Percentiles rank a stretch among this genome's conserved stretches.
These are phyloP conservation scores for Iberis pinnata DNA, from an alignment of 345 rosid species.

Conservation along the genomic window DNA sequence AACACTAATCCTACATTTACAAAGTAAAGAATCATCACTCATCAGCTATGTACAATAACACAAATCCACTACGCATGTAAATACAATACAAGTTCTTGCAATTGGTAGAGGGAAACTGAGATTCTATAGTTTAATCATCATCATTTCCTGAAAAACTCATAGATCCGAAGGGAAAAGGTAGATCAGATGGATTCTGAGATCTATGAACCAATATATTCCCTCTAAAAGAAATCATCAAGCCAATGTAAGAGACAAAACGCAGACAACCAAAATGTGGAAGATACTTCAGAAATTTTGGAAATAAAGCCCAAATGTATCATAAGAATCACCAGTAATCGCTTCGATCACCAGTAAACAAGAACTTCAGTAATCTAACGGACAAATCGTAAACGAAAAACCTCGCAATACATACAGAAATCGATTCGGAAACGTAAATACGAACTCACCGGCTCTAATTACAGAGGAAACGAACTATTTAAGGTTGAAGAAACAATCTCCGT, in stretches of 20 bases:
- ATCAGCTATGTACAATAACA: neutral
- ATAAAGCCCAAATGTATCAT: neutral
- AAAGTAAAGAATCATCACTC: neutral
- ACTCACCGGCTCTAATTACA: slow-evolving; percentile 3
- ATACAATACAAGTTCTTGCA: neutral
- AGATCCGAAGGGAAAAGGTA: no score
- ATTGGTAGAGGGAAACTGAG: neutral
- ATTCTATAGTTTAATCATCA: no score
- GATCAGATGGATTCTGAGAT: no score
- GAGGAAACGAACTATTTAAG: neutral
- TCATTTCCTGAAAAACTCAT: no score
- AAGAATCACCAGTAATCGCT: neutral
- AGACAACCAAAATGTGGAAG: slow-evolving; percentile 10
- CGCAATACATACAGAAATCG: neutral
- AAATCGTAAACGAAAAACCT: slow-evolving; percentile 5
- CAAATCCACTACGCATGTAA: neutral
- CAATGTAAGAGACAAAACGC: neutral
- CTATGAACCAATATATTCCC: no score
- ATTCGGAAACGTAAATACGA: neutral
- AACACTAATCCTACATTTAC: slow-evolving; percentile 6
- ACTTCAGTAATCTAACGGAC: neutral
- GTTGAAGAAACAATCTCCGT: slow-evolving; percentile 3
- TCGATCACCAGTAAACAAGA: neutral
- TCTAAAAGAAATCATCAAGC: no score
- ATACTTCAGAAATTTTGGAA: neutral